A percentile compares a stretch with the other conserved stretches of the same genome.
Conservation (phyloP, 257 asterid genomes). For the Anisodus tanguticus region DNA sequence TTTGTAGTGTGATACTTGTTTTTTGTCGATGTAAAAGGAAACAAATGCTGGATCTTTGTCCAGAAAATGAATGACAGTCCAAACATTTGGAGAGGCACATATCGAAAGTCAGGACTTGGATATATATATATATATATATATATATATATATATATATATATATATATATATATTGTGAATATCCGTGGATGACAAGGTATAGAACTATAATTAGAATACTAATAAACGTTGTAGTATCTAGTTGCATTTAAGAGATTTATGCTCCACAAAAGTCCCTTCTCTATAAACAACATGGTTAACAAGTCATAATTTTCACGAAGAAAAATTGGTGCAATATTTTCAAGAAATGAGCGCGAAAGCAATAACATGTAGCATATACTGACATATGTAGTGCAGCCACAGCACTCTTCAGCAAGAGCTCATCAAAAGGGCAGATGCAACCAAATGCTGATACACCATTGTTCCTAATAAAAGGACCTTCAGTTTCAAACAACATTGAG, state of each 20-base stretch:
- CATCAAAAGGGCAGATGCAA: neutral
- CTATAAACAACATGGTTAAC: neutral
- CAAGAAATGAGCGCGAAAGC: neutral
- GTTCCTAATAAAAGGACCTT: neutral
- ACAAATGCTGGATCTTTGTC: neutral
- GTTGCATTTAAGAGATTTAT: neutral
- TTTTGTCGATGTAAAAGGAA: neutral
- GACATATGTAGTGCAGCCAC: neutral
- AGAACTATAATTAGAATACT: neutral
- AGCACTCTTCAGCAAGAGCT: neutral
- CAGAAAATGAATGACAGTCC: slow-evolving; percentile 17
- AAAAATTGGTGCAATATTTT: neutral
- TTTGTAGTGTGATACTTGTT: neutral
- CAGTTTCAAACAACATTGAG: neutral
- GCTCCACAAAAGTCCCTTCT: neutral
- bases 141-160: too few relatives aligned
- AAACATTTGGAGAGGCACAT: slow-evolving; percentile 8
- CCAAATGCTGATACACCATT: neutral
- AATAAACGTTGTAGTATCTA: neutral
- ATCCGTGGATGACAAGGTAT: neutral
- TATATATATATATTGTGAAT: neutral
- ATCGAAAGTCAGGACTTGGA: neutral
- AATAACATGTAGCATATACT: neutral
- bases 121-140: too few relatives aligned
- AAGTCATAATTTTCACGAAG: neutral